These are phyloP conservation scores for Podospora sp. DNA, from an alignment of 495 filamentous ascomycete genomes.

Conservation along the genomic window DNA sequence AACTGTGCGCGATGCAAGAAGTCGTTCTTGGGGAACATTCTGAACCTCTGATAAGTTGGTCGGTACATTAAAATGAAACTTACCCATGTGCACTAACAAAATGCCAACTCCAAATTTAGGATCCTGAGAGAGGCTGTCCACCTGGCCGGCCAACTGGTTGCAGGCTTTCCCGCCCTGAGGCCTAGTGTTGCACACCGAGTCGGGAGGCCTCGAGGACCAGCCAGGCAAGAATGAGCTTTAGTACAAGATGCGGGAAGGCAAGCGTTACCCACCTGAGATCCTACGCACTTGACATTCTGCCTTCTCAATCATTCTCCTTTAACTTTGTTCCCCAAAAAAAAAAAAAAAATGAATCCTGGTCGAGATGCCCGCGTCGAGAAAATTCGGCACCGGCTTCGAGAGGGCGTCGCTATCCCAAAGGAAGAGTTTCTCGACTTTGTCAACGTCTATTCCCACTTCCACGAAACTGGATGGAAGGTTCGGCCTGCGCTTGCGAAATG, in stretches of 20 bases:
- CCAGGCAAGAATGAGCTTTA: neutral
- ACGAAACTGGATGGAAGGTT: neutral
- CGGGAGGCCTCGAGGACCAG: neutral
- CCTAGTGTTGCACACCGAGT: neutral
- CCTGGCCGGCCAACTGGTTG: neutral
- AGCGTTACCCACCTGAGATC: neutral
- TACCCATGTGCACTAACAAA: neutral
- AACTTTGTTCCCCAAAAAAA: neutral
- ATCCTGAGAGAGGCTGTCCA: neutral
- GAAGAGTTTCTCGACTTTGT: neutral
- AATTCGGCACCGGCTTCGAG: neutral
- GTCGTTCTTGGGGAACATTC: neutral
- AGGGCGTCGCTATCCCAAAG: neutral
- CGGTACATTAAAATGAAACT: neutral
- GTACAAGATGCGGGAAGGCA: no score
- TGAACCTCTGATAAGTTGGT: neutral
- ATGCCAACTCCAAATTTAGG: neutral
- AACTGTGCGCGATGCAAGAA: neutral
- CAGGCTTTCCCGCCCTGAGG: neutral
- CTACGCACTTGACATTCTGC: neutral
- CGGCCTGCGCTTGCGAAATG: neutral
- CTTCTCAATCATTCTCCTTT: neutral
- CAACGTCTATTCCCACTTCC: neutral
- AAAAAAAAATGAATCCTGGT: neutral
- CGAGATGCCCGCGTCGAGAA: neutral